Evolutionary conservation across 169 alveolate species (phyloP), one percentile per base, ranked within the genome.

Genomic region (Plasmodium adleri): DNA sequence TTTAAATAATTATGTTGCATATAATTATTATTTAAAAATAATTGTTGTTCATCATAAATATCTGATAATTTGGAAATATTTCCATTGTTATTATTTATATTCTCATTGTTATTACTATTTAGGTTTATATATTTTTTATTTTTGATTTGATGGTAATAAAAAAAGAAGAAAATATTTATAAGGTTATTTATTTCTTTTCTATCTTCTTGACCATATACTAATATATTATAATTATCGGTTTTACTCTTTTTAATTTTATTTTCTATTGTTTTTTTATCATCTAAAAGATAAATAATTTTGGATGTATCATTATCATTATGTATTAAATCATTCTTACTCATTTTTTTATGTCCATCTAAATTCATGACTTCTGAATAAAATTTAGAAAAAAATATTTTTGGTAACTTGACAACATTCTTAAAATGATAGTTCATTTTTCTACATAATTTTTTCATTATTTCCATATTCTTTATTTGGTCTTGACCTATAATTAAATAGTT

Each of bases 131-230:
- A 10, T 15, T 28, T 13, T 6, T 20, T 32, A 12, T 9, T 58
- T 60, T 60, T 68, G 47, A 80, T 56, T 54, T 80, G 15, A 26
- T 80, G 24, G 50, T 80, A 71, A 49, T 54, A 80, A 56, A 80
- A 80, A 22, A 80, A 80, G 43, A 80, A 54, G 62, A 52, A 80
- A 13, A 80, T 52, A 68, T 80, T 80, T 20, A 80, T 80, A 15
- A 80, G 90, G 58, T 80, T 80, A 62, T 80, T 80, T 20, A 80
- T 80, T 80, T 80, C 90, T 54, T 47, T 80, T 60, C 73, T 67
- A 49, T 32, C 63, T 8, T 52, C 9, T 66, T 80, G 47, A 13
- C 71, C 90, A 67, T 80, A 80, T 12, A 32, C 32, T 68, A 80
- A 80, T 28, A 24, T 39, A 45, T 80, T 80, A 26, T 32, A 80